Evolutionary conservation across 768 basidiomycete species (phyloP), one percentile per base, ranked within the genome.

Genomic region (Tulasnella sp.): DNA sequence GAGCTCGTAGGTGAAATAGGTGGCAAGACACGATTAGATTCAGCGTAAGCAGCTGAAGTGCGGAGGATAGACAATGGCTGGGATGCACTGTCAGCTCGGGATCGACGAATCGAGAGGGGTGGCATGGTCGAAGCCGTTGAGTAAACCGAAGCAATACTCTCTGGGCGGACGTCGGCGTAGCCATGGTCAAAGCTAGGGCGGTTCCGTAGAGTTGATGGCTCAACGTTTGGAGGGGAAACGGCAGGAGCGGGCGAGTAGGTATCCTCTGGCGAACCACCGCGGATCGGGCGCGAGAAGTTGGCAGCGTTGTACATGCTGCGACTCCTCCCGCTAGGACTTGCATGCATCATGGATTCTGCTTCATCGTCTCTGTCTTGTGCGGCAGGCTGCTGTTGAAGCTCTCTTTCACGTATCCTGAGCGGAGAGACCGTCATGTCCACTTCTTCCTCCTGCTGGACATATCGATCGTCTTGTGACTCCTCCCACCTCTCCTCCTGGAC

Each of bases 221-320:
- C 73, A 42, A 23, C 73, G 61, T 32, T 15, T 13, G 61, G 61
- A 35, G 61, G 61, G 5, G 32, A 67, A 29, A 18, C 29, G 61
- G 32, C 61, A 5, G n/a, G 32, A 15, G 61, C 15, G 61, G 61
- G 0, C 26, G 61, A 67, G 5, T 26, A 35, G 16, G 32, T 23
- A 9, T 67, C 61, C 29, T 29, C 61, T 29, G 61, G 61, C 26
- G 11, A 11, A 26, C 7, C 23, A 13, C 61, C 16, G 29, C 88
- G 87, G 75, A 88, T 87, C 70, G 91, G 91, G 72, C 91, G 85
- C 32, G 92, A 92, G 81, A 90, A 92, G 82, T 92, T 92, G 40
- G 87, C 82, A 18, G 77, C 70, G 35, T 70, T 77, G 71, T 48
- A 71, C 77, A 77, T 32, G 55, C 69, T 71, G 16, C 57, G 48